Percentiles rank a stretch among this genome's conserved stretches.
Conservation (phyloP, 1,284 basidiomycete species). For the Cutaneotrichosporon mucoides region DNA sequence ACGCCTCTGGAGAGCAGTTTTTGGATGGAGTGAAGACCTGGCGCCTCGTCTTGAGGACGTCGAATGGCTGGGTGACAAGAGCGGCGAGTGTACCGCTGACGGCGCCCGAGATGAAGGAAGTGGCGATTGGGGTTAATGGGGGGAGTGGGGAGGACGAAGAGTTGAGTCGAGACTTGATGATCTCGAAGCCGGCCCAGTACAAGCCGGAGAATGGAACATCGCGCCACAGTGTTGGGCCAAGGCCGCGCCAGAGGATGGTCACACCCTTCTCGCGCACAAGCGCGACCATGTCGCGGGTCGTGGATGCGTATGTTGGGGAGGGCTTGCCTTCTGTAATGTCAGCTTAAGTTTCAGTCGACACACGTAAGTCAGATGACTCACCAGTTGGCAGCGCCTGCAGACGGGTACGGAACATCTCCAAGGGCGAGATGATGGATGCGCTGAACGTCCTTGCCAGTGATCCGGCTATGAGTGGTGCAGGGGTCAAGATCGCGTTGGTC, state of each 20-base stretch:
- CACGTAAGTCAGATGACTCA: no score
- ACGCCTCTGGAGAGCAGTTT: slow-evolving; percentile 49
- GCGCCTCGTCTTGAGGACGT: slow-evolving; percentile 89
- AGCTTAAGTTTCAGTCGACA: background rate
- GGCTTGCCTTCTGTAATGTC: slow-evolving; percentile 54
- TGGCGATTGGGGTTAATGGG: slow-evolving; percentile 34
- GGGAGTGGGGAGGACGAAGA: slow-evolving; percentile 28
- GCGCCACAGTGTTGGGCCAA: slow-evolving; percentile 88
- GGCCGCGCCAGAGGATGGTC: slow-evolving; percentile 77
- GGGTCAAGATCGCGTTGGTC: slow-evolving; percentile 48
- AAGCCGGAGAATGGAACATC: slow-evolving; percentile 93
- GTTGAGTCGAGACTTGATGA: slow-evolving; percentile 40
- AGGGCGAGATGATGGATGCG: slow-evolving; percentile 75
- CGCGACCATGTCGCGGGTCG: slow-evolving; percentile 35
- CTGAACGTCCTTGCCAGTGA: slow-evolving; percentile 74
- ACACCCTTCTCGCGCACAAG: slow-evolving; percentile 64
- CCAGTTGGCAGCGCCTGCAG: slow-evolving; percentile 71
- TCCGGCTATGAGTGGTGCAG: slow-evolving; percentile 77
- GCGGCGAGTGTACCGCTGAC: slow-evolving; percentile 61
- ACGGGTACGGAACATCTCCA: slow-evolving; percentile 91
- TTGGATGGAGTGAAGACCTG: slow-evolving; percentile 67
- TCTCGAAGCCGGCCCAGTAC: slow-evolving; percentile 50
- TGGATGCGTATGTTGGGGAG: slow-evolving; percentile 58
- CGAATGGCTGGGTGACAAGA: slow-evolving; percentile 88
- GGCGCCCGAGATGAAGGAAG: slow-evolving; percentile 46